phyloP scores from a whole-genome alignment of 2,329 filamentous ascomycete genomes.

The Parastagonospora nodorum region DNA sequence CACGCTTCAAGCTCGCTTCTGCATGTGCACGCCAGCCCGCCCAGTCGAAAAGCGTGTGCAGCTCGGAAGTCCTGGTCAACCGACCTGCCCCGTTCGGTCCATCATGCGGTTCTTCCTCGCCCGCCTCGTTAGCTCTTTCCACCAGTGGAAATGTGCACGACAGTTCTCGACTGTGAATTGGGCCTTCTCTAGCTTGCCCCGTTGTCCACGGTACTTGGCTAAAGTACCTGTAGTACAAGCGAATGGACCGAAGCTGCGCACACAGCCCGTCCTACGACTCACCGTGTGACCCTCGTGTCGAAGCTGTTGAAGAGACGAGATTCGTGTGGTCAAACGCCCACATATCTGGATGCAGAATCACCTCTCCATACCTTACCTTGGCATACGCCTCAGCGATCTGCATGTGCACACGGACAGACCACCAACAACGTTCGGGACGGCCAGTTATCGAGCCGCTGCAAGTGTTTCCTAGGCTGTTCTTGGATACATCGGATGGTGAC shows the following conservation, averaged over 20 bases:
- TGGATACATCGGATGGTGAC: conserved; percentile 31
- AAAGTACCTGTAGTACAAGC: conserved; percentile 7
- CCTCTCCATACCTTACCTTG: conserved; percentile 31
- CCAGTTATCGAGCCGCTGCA: conserved; percentile 49
- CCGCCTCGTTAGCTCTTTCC: conserved; percentile 28
- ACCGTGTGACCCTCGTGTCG: conserved; percentile 25
- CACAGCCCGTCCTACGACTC: conserved; percentile 28
- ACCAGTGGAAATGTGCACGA: conserved; percentile 43
- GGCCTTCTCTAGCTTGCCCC: conserved; percentile 24
- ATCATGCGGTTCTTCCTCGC: conserved; percentile 28
- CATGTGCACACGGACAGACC: conserved; percentile 31
- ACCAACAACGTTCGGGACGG: conserved; percentile 46
- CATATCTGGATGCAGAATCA: conserved; percentile 18
- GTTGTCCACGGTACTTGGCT: not conserved
- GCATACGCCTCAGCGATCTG: conserved; percentile 42
- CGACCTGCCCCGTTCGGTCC: conserved; percentile 41
- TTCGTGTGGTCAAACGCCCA: conserved; percentile 27
- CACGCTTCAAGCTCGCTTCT: conserved; percentile 39
- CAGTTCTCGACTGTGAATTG: conserved; percentile 26
- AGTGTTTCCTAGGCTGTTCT: conserved; percentile 39
- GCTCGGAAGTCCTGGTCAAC: conserved; percentile 31
- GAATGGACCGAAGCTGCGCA: conserved; percentile 15
- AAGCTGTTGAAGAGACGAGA: conserved; percentile 16
- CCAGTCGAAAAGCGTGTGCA: conserved; percentile 30
- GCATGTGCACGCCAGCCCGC: conserved; percentile 35